These are phyloP conservation scores for Eryngium alpinum DNA, from an alignment of 140 eudicot genomes.

Conservation along the genomic window DNA sequence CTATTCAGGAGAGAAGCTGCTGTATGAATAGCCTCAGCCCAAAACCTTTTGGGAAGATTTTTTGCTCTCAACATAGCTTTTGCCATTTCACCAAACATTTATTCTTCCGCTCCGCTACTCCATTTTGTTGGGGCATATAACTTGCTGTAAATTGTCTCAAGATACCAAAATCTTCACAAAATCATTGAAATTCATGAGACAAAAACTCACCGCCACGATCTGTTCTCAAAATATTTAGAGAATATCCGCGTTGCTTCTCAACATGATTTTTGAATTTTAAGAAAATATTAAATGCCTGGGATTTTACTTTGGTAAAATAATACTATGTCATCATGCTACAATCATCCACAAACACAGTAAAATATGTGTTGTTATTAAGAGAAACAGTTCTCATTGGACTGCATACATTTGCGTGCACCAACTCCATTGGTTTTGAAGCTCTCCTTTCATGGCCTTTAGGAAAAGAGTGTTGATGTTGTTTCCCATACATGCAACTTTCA, in stretches of 20 bases:
- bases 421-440: too few relatives aligned
- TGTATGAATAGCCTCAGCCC: slow-evolving; percentile 4
- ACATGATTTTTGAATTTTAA: background rate
- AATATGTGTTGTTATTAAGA: too few relatives aligned
- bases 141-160: background rate
- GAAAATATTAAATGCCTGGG: background rate
- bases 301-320: background rate
- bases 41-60: background rate
- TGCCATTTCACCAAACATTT: slow-evolving; percentile 9
- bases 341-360: too few relatives aligned
- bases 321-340: too few relatives aligned
- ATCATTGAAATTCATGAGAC: background rate
- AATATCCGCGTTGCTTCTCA: background rate
- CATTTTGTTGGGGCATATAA: slow-evolving; percentile 2
- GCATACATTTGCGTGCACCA: too few relatives aligned
- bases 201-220: slow-evolving; percentile 14
- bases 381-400: too few relatives aligned
- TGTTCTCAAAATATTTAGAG: background rate
- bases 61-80: background rate
- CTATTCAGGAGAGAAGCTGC: background rate
- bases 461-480: too few relatives aligned
- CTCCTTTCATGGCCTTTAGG: too few relatives aligned
- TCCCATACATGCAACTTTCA: too few relatives aligned
- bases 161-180: slow-evolving; percentile 9
- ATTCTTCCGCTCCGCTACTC: slow-evolving; percentile 10